Evolutionary conservation across 108 stramenopile species (phyloP).

Genomic region (Chaetoceros tenuissimus): DNA sequence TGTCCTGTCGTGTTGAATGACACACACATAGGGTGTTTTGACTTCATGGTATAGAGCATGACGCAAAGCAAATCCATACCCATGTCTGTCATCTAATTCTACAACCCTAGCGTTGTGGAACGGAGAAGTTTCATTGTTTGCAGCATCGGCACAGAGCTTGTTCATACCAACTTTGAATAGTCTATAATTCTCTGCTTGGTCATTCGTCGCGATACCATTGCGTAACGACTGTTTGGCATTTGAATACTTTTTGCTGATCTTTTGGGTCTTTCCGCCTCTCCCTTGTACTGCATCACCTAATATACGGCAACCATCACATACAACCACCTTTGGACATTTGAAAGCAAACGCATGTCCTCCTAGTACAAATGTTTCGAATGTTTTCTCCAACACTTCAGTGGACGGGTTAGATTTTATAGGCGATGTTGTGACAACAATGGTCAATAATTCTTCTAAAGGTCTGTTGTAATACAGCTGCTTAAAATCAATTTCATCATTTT

Average conservation of each 20-base stretch:
- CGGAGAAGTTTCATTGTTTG: slow-evolving; percentile 11
- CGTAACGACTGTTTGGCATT: slow-evolving; percentile 70
- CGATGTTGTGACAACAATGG: slow-evolving; percentile 74
- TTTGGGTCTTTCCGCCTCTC: slow-evolving; percentile 16
- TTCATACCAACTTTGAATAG: slow-evolving; percentile 48
- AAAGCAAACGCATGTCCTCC: slow-evolving; percentile 65
- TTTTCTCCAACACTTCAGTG: slow-evolving; percentile 61
- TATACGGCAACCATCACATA: slow-evolving; percentile 67
- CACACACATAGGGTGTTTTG: slow-evolving; percentile 69
- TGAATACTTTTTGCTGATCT: slow-evolving; percentile 42
- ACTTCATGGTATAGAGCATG: slow-evolving; percentile 53
- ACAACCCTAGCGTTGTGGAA: slow-evolving; percentile 51
- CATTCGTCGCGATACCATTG: slow-evolving; percentile 60
- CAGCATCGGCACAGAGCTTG: slow-evolving; percentile 35
- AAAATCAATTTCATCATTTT: background rate
- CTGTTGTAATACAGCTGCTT: background rate
- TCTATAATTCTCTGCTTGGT: slow-evolving; percentile 54
- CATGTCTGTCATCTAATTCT: slow-evolving; percentile 63
- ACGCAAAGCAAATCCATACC: slow-evolving; percentile 81
- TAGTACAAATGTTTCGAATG: slow-evolving; percentile 54
- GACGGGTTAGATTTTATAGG: slow-evolving; percentile 81
- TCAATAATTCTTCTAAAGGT: slow-evolving; percentile 55
- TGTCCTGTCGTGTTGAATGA: slow-evolving; percentile 87
- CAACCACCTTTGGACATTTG: slow-evolving; percentile 67
- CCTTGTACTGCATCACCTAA: slow-evolving; percentile 17